Evolutionary conservation across 208 protist species (phyloP), one percentile per base, ranked within the genome.

Genomic region (Leishmania tropica): DNA sequence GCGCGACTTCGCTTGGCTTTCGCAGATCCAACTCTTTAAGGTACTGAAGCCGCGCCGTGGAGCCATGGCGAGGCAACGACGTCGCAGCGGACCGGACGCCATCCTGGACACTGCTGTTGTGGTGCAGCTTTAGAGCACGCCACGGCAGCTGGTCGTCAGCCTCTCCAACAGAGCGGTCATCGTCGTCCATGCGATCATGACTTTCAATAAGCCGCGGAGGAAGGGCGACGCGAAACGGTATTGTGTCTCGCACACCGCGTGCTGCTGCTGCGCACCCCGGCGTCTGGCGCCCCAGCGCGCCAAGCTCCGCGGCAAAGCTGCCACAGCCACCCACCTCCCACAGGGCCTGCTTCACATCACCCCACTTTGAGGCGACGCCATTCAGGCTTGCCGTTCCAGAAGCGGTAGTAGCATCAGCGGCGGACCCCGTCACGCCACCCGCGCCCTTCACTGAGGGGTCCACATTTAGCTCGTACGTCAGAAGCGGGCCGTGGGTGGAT

Each of bases 191-290:
- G 81, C 68, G 67, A 24, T 78, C 76, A 40, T 45, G 35, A 53
- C 70, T 81, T 65, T 35, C 28, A 1, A 78, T 3, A 24, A 76
- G 81, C 76, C 71, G 68, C 60, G 7, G 81, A 28, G 81, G 81
- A 64, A 85, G 48, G 1, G 81, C 75, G 24, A 85, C 81, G 58
- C 81, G 76, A 48, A 81, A 85, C 28, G 81, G 81, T 21, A 85
- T 42, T 1, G 81, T 85, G 45, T 85, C 81, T 4, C 81, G 81
- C 45, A 73, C 72, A 13, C 53, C 8, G 19, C 68, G 28, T 17
- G 81, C 68, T 51, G 64, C 75, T 28, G 72, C 48, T 15, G 45
- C 31, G 48, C 42, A 47, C 68, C 15, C 42, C 42, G 28, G 21
- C 13, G 10, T n/a, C 42, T 24, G 45, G 45, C 42, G 11, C 24